These are phyloP conservation scores for Coprinopsis strossmayeri DNA, from an alignment of 768 basidiomycete species.

Conservation along the genomic window DNA sequence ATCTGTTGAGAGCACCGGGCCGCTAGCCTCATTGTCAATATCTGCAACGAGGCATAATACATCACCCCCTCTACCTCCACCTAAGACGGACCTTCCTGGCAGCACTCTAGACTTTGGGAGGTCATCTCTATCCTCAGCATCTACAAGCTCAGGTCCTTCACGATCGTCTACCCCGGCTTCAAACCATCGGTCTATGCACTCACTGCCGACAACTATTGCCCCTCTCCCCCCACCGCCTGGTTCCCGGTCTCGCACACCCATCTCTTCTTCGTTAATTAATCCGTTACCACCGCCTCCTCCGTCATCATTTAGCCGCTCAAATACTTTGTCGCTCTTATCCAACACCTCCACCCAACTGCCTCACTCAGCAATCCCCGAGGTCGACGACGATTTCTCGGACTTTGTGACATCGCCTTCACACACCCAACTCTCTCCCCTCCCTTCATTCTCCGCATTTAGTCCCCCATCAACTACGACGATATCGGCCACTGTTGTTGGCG, in stretches of 20 bases:
- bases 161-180: background rate
- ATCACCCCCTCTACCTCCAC: background rate
- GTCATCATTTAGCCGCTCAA: background rate
- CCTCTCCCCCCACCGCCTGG: conserved; percentile 4
- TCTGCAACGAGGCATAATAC: background rate
- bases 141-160: background rate
- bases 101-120: too few species aligned
- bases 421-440: conserved; percentile 22
- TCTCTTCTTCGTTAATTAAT: background rate
- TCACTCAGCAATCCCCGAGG: conserved; percentile 22
- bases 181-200: background rate
- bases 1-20: background rate
- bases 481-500: conserved; percentile 5
- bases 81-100: background rate
- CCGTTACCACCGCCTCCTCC: background rate
- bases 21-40: background rate
- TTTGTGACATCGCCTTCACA: conserved; percentile 26
- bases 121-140: background rate
- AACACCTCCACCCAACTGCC: background rate
- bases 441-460: conserved; percentile 5
- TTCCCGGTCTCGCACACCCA: background rate
- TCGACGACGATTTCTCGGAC: conserved; percentile 44
- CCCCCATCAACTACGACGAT: conserved; percentile 6
- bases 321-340: conserved; percentile 6
- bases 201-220: background rate